Evolutionary conservation across 108 stramenopile genomes (phyloP), one percentile per base, ranked within the genome.

Genomic region (Bacterosira constricta): DNA sequence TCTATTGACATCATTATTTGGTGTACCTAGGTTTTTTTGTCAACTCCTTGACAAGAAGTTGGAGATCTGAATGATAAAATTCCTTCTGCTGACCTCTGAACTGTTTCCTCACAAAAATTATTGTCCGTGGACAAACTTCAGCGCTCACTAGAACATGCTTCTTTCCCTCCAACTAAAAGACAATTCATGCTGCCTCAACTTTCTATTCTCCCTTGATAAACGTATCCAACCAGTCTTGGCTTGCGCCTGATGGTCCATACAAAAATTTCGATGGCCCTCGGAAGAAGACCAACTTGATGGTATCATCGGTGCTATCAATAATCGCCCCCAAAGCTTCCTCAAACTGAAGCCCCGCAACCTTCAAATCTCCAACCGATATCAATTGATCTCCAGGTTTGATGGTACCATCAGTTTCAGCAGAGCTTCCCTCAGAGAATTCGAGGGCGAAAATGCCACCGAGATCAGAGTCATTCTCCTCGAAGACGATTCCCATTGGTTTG

Each of bases 401-500:
- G 0, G 55, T 66, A 2, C 87, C 91, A 51, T 86, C 79, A n/a
- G 30, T 44, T 38, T 64, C 85, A 0, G 94, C 91, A 41, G 67
- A 68, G 47, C 88, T 86, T n/a, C 84, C 90, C 37, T 88, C 88
- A 15, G 81, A 78, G 15, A 95, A 54, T 51, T 88, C 86, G 29
- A 90, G 85, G 17, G 92, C 88, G 78, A 92, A 95, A 31, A 95
- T 90, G 6, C 94, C 94, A 30, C 91, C 94, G 42, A 67, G 82
- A 66, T 90, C 80, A 18, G 83, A 77, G 66, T 92, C 94, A 69
- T 95, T 95, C 69, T 95, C 94, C 83, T 92, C 94, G 69, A 95
- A 95, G 29, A 95, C 87, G 46, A 95, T 92, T 1, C 94, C 94
- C 94, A 95, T 95, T 15, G 94, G 94, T 82, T 95, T 95, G 11